Evolutionary conservation across 306 rosid species (phyloP).

Genomic region (Vigna mungo): DNA sequence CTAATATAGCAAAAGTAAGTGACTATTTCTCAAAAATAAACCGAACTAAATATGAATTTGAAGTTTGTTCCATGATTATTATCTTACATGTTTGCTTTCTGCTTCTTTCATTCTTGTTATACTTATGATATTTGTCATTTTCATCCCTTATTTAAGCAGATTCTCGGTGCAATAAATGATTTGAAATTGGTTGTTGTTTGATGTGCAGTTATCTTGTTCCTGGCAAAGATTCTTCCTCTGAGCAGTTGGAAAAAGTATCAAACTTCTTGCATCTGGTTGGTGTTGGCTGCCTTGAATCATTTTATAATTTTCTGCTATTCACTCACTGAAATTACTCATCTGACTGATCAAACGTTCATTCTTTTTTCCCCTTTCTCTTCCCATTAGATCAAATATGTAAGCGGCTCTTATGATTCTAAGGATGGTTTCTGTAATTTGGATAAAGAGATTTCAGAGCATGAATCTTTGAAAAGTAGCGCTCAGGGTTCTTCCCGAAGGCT

Average conservation of each 20-base stretch:
- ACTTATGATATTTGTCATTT: slow-evolving; percentile 14
- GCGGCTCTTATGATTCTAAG: slow-evolving; percentile 85
- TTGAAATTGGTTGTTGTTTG: slow-evolving; percentile 39
- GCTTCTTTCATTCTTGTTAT: slow-evolving; percentile 15
- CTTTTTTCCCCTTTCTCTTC: slow-evolving; percentile 25
- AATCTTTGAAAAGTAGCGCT: slow-evolving; percentile 55
- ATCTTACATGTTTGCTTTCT: slow-evolving; percentile 16
- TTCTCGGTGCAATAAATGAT: slow-evolving; percentile 35
- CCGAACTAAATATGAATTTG: neutral
- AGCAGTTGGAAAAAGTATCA: slow-evolving; percentile 57
- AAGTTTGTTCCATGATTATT: slow-evolving; percentile 28
- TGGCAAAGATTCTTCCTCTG: slow-evolving; percentile 60
- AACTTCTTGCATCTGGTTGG: slow-evolving; percentile 90
- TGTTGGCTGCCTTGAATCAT: slow-evolving; percentile 29
- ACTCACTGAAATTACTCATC: slow-evolving; percentile 3
- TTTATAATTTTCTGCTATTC: slow-evolving; percentile 25
- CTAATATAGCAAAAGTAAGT: neutral
- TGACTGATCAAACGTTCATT: slow-evolving; percentile 34
- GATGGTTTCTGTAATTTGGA: slow-evolving; percentile 83
- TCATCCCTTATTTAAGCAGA: slow-evolving; percentile 27
- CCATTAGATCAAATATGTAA: slow-evolving; percentile 80
- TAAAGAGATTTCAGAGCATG: slow-evolving; percentile 79
- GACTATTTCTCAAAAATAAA: neutral
- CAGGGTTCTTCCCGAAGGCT: slow-evolving; percentile 87
- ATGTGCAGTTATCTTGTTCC: slow-evolving; percentile 76